Evolutionary conservation across 495 filamentous ascomycete genomes (phyloP).

Genomic region (Hyaloscypha hepaticicola): DNA sequence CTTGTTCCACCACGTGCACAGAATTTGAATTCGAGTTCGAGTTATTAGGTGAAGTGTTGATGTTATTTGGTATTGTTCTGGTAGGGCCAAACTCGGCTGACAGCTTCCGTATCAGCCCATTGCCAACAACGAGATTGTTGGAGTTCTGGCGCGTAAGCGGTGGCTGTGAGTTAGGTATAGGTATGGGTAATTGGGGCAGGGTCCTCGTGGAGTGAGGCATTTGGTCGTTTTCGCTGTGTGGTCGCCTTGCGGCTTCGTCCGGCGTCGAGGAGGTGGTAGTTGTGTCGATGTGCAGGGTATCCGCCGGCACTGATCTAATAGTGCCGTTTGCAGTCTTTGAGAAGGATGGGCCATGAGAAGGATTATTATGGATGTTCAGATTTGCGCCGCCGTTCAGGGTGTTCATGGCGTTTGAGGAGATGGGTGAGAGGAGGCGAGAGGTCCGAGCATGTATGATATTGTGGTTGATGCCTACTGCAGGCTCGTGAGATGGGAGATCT

Average conservation of each 20-base stretch:
- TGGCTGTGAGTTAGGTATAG: conserved; percentile 1
- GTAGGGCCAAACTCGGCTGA: conserved; percentile 29
- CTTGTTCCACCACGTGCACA: background rate
- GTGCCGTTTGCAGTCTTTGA: conserved; percentile 20
- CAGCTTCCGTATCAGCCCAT: conserved; percentile 24
- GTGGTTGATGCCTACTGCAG: conserved; percentile 3
- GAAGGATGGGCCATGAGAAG: conserved; percentile 4
- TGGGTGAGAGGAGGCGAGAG: conserved; percentile 20
- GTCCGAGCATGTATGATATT: background rate
- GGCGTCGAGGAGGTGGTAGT: background rate
- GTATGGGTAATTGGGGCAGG: background rate
- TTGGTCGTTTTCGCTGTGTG: conserved; percentile 13
- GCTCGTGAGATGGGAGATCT: background rate
- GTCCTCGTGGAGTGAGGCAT: conserved; percentile 20
- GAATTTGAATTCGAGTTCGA: background rate
- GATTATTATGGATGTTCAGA: background rate
- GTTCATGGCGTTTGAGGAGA: conserved; percentile 30
- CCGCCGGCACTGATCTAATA: conserved; percentile 21
- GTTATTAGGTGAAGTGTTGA: background rate
- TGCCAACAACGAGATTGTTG: conserved; percentile 12
- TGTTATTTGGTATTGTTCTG: conserved; percentile 5
- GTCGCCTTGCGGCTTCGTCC: conserved; percentile 3
- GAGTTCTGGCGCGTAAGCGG: conserved; percentile 26
- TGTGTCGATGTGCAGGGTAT: conserved; percentile 18
- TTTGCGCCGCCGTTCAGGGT: conserved; percentile 10